phyloP scores from a whole-genome alignment of 2,329 filamentous ascomycete species.

The Ascosphaera apis region DNA sequence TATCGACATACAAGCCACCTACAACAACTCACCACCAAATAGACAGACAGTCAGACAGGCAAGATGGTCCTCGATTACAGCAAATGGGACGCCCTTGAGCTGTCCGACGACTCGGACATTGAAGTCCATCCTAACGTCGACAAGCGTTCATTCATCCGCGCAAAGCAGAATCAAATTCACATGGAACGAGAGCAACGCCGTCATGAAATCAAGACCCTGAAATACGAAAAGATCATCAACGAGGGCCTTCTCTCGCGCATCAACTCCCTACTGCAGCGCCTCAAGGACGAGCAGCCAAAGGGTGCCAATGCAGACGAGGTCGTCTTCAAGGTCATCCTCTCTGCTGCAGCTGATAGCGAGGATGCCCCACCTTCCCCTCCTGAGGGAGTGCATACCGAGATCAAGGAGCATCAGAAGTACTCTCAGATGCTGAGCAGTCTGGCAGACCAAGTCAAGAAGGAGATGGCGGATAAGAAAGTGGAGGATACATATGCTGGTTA shows the following conservation, averaged over 20 bases:
- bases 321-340: conserved; percentile 74
- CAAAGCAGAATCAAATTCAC: conserved; percentile 95
- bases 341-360: conserved; percentile 46
- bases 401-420: conserved; percentile 58
- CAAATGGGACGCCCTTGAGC: conserved; percentile 61
- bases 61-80: conserved; percentile 38
- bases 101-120: conserved; percentile 93
- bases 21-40: no score
- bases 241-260: conserved; percentile 74
- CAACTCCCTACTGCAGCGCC: conserved; percentile 47
- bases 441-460: conserved; percentile 77
- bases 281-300: conserved; percentile 46
- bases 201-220: conserved; percentile 70
- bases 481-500: conserved; percentile 50
- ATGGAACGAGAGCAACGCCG: conserved; percentile 67
- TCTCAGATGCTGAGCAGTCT: conserved; percentile 98
- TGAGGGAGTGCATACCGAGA: conserved; percentile 53
- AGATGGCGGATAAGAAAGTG: conserved; percentile 53
- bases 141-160: conserved; percentile 93
- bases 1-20: no score
- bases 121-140: conserved; percentile 98
- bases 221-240: conserved; percentile 79
- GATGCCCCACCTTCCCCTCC: conserved; percentile 56
- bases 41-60: no score
- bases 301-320: conserved; percentile 49